Evolutionary conservation across 768 basidiomycete genomes (phyloP), one percentile per base, ranked within the genome.

Genomic region (Tricholoma bakamatsutake): DNA sequence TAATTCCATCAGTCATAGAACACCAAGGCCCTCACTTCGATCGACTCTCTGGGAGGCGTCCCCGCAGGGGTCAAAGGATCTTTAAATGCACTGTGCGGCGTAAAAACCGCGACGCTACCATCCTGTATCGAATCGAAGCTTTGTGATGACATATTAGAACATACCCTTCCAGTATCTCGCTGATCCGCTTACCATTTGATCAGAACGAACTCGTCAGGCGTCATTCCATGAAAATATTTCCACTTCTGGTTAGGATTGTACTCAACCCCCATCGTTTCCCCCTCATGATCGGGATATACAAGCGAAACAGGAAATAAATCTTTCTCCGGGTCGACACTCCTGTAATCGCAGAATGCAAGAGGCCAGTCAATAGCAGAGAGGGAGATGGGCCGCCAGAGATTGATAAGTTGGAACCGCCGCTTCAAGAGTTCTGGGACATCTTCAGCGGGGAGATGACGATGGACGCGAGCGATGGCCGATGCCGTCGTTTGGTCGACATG

Each of bases 321-420:
- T 4, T 65, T 67, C 55, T 71, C 59, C 0, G 61, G 57, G 52
- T 78, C 67, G 5, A 83, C 72, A 39, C 70, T 77, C 24, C 76
- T 64, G 61, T 70, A 82, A 59, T 84, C 81, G 55, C 80, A 80
- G 7, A 83, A 60, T 0, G 73, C 75, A 4, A 83, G 68, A 0
- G 82, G 82, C 71, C 72, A 76, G 57, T 83, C 81, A 6, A 70
- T 48, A 0, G 79, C 81, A 0, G 76, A 64, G 56, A 78, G 65
- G 1, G 61, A 63, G 48, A 83, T 82, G 5, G 83, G 81, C 2
- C 83, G 70, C 83, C 83, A 84, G 27, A 84, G 71, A 59, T 83
- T 84, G 56, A 84, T 77, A 31, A 84, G 80, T 54, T 82, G 80
- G 70, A 80, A 81, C 0, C 80, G 76, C 17, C 72, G 70, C 55